A percentile compares a stretch with the other conserved stretches of the same genome.
These are phyloP conservation scores for Polygonum maritimum DNA, from an alignment of 148 eudicot genomes.

Conservation along the genomic window DNA sequence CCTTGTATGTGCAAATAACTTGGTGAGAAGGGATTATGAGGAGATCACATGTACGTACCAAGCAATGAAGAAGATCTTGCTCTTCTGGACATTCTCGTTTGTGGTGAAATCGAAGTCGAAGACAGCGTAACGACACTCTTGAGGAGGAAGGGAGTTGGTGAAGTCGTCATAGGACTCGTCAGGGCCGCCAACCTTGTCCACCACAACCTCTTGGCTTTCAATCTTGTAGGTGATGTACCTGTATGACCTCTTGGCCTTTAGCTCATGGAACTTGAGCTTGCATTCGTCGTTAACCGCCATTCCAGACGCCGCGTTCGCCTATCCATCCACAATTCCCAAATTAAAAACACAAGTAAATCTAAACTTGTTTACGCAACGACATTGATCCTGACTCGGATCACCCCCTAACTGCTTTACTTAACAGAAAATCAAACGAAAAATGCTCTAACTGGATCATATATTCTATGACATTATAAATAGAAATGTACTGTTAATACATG, in stretches of 20 bases:
- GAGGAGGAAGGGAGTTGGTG: constrained; percentile 24
- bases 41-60: constrained; percentile 13
- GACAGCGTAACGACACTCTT: constrained; percentile 43
- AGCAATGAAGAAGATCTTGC: constrained; percentile 45
- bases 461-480: too few relatives aligned
- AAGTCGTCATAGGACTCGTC: constrained; percentile 38
- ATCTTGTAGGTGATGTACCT: constrained; percentile 32
- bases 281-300: constrained; percentile 34
- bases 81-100: constrained; percentile 33
- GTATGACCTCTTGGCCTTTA: constrained; percentile 30
- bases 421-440: too few relatives aligned
- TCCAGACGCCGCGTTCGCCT: constrained; percentile 39
- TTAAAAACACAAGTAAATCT: background rate
- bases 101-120: constrained; percentile 34
- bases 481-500: too few relatives aligned
- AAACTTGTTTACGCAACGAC: too few relatives aligned
- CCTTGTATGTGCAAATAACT: too few relatives aligned
- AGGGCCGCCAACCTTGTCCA: constrained; percentile 31
- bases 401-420: too few relatives aligned
- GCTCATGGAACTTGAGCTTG: constrained; percentile 32
- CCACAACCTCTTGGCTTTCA: constrained; percentile 23
- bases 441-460: too few relatives aligned
- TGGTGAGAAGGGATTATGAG: background rate
- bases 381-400: too few relatives aligned
- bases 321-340: background rate